Base-by-base conservation (phyloP, 306 rosid species). In the Pyrus communis region DNA sequence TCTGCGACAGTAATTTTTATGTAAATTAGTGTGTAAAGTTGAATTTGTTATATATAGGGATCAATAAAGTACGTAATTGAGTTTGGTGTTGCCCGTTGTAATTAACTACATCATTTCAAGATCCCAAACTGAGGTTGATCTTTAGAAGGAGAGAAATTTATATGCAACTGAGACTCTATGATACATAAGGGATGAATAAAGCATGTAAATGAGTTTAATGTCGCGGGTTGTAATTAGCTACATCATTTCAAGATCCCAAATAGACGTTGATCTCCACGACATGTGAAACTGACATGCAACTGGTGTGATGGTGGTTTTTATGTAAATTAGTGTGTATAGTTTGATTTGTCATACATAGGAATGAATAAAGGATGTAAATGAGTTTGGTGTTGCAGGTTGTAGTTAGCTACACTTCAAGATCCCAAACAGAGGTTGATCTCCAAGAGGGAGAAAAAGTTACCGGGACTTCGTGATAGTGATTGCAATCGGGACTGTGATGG, bases 141-240 rank as follows among this genome's bases (percentile, higher is more conserved):
- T 68, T 33, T 3, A 43, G 3, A 12, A 40, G 11, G 43, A 49
- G 7, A 46, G 3, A 49, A 49, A 49, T 9, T 49, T 49, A 15
- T 2, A 18, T 15, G 8, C 55, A 49, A 15, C 2, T 9, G 55
- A 65, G 40, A 14, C 14, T 43, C 77, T 19, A 3, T 19, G 31
- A 19, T 11, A 4, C 28, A 27, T 57, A 57, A 35, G 9, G 35
- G 2, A 11, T 0, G 38, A 57, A 73, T 9, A 63, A 33, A 60
- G 79, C 75, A 76, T 76, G 75, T 35, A 75, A n/a, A 75, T 28
- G 52, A 63, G 51, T 7, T 63, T 22, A 65, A 62, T 11, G 55
- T 64, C 33, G 64, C 23, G 2, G 60, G 51, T 63, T 75, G 51
- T 30, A 59, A 59, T 59, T 33, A 19, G 54, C 79, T 51, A 31